Base-by-base conservation (phyloP, 257 asterid species). In the Jacaranda copaia region DNA sequence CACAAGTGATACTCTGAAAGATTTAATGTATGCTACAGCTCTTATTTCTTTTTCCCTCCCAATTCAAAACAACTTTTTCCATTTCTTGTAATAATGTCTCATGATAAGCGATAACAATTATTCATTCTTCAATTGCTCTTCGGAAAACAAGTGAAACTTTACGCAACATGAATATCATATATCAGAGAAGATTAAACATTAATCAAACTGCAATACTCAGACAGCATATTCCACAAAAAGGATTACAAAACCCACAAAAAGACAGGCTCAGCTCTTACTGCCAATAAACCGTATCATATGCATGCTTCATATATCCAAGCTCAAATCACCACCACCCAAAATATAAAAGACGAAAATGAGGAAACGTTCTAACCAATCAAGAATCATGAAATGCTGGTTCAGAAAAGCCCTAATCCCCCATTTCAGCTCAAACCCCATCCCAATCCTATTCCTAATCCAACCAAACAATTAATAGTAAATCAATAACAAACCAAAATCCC, bases 331-430 rank as follows among this genome's bases (percentile, higher is more conserved):
- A 25, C 32, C 32, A 25, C 32, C 32, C 1, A 5, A 70, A 25
- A 38, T 8, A 42, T 3, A 70, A 25, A 46, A 39, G 7, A 3
- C 39, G 32, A 63, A 16, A 14, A 62, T 19, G 32, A 40, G 19
- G 15, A 48, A 55, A 68, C 68, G 20, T 45, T 61, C 14, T 9
- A 74, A 72, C 60, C 66, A 76, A 81, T 49, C 72, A 64, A 40
- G 4, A 79, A 62, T 42, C 73, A 53, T 1, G 35, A 73, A 78
- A 83, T 83, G 85, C 86, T 8, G 73, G 73, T 69, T 25, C 76
- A n/a, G 20, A 35, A 79, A 82, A 82, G 74, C 83, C 88, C 87
- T 80, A 84, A 82, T 80, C 74, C 80, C 82, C 73, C 75, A 64
- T 69, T 55, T 55, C 36, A 68, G 35, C 81, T 67, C 74, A 67